Percentiles rank a stretch among this genome's conserved stretches.
These are phyloP conservation scores for Chlamydomonas schloesseri DNA, from an alignment of 139 green algal species.

Conservation along the genomic window DNA sequence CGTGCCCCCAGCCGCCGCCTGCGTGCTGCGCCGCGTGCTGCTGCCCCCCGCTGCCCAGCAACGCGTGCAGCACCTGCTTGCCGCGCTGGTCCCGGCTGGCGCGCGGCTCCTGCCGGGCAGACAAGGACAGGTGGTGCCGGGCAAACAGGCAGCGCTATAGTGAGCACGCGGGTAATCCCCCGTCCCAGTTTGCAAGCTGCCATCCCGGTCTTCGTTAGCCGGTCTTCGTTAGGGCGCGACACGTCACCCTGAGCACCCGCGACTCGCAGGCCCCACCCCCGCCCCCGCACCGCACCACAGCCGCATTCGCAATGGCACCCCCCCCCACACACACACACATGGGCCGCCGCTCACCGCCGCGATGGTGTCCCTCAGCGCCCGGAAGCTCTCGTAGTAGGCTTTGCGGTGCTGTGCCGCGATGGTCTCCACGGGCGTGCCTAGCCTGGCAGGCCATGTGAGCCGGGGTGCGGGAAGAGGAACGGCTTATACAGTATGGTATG, in stretches of 20 bases:
- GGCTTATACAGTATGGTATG: no score
- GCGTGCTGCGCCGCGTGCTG: slow-evolving; percentile 2
- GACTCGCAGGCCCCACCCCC: no score
- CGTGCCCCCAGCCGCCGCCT: background rate
- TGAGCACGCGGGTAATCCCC: background rate
- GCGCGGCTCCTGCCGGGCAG: slow-evolving; percentile 21
- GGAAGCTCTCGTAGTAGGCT: slow-evolving; percentile 52
- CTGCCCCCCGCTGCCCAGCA: background rate
- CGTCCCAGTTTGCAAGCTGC: no score
- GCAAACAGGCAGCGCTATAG: background rate
- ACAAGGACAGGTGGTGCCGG: background rate
- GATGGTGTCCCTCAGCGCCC: background rate
- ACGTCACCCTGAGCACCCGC: no score
- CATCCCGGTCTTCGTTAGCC: no score
- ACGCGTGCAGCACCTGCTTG: background rate
- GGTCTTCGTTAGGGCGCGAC: no score
- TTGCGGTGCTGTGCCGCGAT: slow-evolving; percentile 66
- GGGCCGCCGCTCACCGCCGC: background rate
- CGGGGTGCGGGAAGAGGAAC: no score
- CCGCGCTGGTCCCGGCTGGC: slow-evolving; percentile 7
- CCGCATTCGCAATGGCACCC: no score
- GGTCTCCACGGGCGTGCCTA: slow-evolving; percentile 69
- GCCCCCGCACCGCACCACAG: no score
- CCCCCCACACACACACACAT: no score
- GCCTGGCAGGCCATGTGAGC: no score